Conservation (phyloP, 345 rosid species). For the Citrus hindsii region DNA sequence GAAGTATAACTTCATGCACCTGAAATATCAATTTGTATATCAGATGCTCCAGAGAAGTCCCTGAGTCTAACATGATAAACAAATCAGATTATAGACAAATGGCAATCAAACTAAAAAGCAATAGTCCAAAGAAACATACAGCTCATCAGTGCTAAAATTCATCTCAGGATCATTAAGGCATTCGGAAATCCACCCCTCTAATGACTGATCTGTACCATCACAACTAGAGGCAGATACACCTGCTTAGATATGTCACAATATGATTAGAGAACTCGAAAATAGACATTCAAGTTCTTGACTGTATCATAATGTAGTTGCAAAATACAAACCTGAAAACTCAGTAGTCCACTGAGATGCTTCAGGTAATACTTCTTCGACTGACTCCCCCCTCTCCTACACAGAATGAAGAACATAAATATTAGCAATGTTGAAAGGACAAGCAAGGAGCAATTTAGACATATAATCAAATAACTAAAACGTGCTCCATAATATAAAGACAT, state of each 20-base stretch:
- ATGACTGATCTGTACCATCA: constrained; percentile 45
- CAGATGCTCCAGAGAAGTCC: constrained; percentile 45
- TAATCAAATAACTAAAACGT: background rate
- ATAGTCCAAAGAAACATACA: constrained; percentile 45
- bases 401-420: constrained; percentile 14
- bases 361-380: constrained; percentile 53
- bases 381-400: constrained; percentile 60
- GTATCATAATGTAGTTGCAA: constrained; percentile 6
- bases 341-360: constrained; percentile 50
- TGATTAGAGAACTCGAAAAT: constrained; percentile 8
- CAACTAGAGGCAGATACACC: constrained; percentile 49
- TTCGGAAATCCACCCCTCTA: constrained; percentile 70
- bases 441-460: background rate
- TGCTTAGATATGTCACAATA: constrained; percentile 26
- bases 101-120: constrained; percentile 10
- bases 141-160: constrained; percentile 46
- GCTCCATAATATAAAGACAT: background rate
- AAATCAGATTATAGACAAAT: constrained; percentile 18
- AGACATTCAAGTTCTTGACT: constrained; percentile 11
- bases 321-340: constrained; percentile 66
- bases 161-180: constrained; percentile 68
- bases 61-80: constrained; percentile 32
- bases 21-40: constrained; percentile 58
- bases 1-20: constrained; percentile 27
- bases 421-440: background rate